Conservation (phyloP, 257 asterid genomes). For the Striga asiatica region DNA sequence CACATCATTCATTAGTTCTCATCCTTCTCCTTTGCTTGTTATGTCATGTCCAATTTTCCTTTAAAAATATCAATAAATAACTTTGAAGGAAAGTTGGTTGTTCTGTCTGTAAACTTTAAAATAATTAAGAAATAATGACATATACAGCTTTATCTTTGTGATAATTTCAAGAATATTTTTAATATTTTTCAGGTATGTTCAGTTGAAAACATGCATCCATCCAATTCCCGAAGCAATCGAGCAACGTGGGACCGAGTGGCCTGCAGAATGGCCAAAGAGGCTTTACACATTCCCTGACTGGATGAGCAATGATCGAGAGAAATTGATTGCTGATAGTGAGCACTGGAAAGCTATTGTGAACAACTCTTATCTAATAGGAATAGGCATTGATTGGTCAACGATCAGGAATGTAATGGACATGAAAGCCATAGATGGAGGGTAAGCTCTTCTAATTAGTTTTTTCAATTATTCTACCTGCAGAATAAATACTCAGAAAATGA, state of each 20-base stretch:
- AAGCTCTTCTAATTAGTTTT: slow-evolving; percentile 10
- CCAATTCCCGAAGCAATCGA: slow-evolving; percentile 70
- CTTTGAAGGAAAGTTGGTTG: too few species aligned
- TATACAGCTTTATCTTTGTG: background rate
- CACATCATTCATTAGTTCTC: background rate
- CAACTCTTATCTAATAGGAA: slow-evolving; percentile 66
- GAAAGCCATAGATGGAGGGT: slow-evolving; percentile 98
- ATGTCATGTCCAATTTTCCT: background rate
- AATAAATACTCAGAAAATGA: background rate
- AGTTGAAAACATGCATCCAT: slow-evolving; percentile 59
- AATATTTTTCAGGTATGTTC: slow-evolving; percentile 42
- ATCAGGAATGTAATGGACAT: slow-evolving; percentile 82
- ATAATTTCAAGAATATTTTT: background rate
- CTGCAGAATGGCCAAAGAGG: slow-evolving; percentile 90
- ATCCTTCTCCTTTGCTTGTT: background rate
- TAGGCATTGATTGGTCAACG: slow-evolving; percentile 84
- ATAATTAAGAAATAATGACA: too few species aligned
- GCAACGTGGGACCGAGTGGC: slow-evolving; percentile 96
- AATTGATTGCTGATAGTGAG: slow-evolving; percentile 50
- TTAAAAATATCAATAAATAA: too few species aligned
- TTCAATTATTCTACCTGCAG: background rate
- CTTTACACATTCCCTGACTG: slow-evolving; percentile 81
- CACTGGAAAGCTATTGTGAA: slow-evolving; percentile 79
- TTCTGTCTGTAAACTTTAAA: too few species aligned
- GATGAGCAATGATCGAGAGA: slow-evolving; percentile 63